A percentile compares a stretch with the other conserved stretches of the same genome.
Conservation (phyloP, 2,329 filamentous ascomycete genomes). For the Fusarium coicis region DNA sequence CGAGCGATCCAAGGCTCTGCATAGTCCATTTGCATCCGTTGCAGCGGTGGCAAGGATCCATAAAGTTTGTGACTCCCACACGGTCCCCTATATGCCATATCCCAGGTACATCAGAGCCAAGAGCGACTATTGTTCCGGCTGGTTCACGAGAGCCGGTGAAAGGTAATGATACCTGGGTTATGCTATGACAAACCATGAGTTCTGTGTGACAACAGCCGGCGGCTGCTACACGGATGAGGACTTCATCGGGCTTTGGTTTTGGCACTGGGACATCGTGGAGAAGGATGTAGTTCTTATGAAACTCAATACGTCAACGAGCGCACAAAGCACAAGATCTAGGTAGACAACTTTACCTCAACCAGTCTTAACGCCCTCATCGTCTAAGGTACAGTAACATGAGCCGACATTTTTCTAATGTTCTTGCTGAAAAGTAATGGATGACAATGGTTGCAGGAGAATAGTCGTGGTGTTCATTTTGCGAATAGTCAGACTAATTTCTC, state of each 20-base stretch:
- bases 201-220: slow-evolving; percentile 37
- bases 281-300: slow-evolving; percentile 21
- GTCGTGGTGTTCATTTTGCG: background rate
- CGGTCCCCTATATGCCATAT: slow-evolving; percentile 28
- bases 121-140: slow-evolving; percentile 28
- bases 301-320: slow-evolving; percentile 7
- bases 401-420: background rate
- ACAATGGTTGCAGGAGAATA: too few species aligned
- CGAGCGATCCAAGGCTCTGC: slow-evolving; percentile 9
- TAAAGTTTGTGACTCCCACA: slow-evolving; percentile 34
- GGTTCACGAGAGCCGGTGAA: slow-evolving; percentile 40
- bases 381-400: background rate
- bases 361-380: slow-evolving; percentile 33
- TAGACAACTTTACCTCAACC: slow-evolving; percentile 21
- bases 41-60: slow-evolving; percentile 29
- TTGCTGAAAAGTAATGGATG: background rate
- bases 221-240: slow-evolving; percentile 20
- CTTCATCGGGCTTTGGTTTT: slow-evolving; percentile 6
- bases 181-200: slow-evolving; percentile 33
- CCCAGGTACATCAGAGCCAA: slow-evolving; percentile 18
- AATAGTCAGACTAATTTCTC: background rate
- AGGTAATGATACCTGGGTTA: slow-evolving; percentile 25
- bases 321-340: background rate
- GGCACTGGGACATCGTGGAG: slow-evolving; percentile 18
- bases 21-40: slow-evolving; percentile 28